Evolutionary conservation across 1,284 basidiomycete genomes (phyloP).

Genomic region (Leccinum variabile): DNA sequence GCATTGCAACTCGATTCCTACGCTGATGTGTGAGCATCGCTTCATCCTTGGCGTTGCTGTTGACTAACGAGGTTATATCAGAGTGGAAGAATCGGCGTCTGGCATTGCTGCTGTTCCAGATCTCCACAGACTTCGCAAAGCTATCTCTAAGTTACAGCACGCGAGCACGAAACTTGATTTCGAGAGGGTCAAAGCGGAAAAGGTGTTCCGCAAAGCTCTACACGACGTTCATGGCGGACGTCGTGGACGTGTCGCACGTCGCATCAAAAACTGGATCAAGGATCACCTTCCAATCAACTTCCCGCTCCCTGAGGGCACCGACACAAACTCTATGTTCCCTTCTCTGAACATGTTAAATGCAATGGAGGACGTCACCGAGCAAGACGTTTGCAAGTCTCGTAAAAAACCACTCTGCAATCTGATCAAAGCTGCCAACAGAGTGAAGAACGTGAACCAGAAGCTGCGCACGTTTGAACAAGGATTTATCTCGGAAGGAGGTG

Average conservation of each 20-base stretch:
- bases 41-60: background rate
- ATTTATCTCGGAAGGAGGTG: conserved; percentile 79
- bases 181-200: conserved; percentile 43
- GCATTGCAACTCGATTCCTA: conserved; percentile 63
- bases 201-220: conserved; percentile 38
- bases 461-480: conserved; percentile 79
- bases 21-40: conserved; percentile 47
- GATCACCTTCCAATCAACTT: conserved; percentile 25
- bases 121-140: conserved; percentile 47
- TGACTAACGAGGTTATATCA: conserved; percentile 27
- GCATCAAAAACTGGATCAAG: conserved; percentile 31
- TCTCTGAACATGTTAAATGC: conserved; percentile 3
- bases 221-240: conserved; percentile 20
- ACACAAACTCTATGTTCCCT: conserved; percentile 20
- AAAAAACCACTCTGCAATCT: conserved; percentile 39
- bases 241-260: conserved; percentile 3
- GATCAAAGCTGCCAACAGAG: conserved; percentile 59
- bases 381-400: conserved; percentile 9
- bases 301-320: conserved; percentile 9
- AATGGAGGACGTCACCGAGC: background rate
- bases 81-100: conserved; percentile 47
- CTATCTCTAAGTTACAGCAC: conserved; percentile 51
- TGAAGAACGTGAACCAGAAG: conserved; percentile 70
- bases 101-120: conserved; percentile 38
- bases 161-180: conserved; percentile 57